Percentiles rank a stretch among this genome's conserved stretches.
These are phyloP conservation scores for Crassisporium funariophilum DNA, from an alignment of 768 basidiomycete genomes.

Conservation along the genomic window DNA sequence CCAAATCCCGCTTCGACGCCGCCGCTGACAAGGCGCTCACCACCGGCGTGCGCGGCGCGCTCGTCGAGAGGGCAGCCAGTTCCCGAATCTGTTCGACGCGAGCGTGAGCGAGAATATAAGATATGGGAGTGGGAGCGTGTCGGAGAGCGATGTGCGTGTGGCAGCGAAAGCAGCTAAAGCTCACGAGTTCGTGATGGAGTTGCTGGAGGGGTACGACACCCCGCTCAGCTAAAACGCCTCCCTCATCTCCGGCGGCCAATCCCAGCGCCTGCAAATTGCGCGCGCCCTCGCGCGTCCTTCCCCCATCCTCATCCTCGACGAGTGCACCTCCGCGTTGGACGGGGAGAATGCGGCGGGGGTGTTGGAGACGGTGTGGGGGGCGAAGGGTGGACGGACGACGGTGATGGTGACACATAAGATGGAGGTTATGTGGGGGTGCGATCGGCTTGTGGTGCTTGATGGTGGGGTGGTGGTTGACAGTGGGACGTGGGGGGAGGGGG, in stretches of 20 bases:
- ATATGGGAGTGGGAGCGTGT: slow-evolving; percentile 70
- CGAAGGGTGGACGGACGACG: slow-evolving; percentile 73
- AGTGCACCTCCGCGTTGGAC: slow-evolving; percentile 94
- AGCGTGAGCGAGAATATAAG: slow-evolving; percentile 87
- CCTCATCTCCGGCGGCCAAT: slow-evolving; percentile 93
- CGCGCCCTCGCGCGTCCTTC: slow-evolving; percentile 80
- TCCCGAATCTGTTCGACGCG: slow-evolving; percentile 87
- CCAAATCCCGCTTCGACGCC: slow-evolving; percentile 67
- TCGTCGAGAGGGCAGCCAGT: slow-evolving; percentile 90
- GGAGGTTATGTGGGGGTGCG: slow-evolving; percentile 89
- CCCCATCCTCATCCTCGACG: slow-evolving; percentile 83
- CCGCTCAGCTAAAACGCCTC: slow-evolving; percentile 87
- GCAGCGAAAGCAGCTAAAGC: slow-evolving; percentile 82
- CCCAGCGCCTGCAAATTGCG: slow-evolving; percentile 92
- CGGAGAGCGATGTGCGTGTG: slow-evolving; percentile 57
- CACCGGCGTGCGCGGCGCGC: slow-evolving; percentile 77
- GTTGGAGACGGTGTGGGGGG: slow-evolving; percentile 68
- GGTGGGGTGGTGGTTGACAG: slow-evolving; percentile 83
- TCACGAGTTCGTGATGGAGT: slow-evolving; percentile 80
- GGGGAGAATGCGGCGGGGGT: slow-evolving; percentile 81
- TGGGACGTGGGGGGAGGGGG: slow-evolving; percentile 75
- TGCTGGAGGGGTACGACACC: slow-evolving; percentile 88
- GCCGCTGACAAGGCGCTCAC: slow-evolving; percentile 60
- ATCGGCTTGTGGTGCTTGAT: slow-evolving; percentile 79
- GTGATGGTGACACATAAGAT: slow-evolving; percentile 94